Evolutionary conservation across 2,329 filamentous ascomycete genomes (phyloP).

Genomic region (Sarocladiaceae sp.): DNA sequence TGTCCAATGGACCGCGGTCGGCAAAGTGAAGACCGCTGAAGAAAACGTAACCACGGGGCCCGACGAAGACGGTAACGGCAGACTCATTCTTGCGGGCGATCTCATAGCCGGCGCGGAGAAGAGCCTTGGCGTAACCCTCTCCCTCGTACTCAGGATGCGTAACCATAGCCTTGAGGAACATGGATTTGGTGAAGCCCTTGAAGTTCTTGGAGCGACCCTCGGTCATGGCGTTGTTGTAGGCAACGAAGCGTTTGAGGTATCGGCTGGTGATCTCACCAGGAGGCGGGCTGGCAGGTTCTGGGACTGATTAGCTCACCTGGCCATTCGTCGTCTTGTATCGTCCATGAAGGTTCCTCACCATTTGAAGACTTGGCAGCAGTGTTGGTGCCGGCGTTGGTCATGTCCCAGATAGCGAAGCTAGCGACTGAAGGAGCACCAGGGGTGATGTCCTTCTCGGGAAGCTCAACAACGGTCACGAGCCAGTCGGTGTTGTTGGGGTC

Average conservation of each 20-base stretch:
- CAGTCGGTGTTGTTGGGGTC: constrained; percentile 14
- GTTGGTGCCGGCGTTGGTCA: constrained; percentile 10
- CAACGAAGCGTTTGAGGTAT: constrained; percentile 8
- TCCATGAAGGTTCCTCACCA: neutral
- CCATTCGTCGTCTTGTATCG: too few species aligned
- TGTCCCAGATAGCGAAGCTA: constrained; percentile 15
- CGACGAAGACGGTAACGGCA: constrained; percentile 13
- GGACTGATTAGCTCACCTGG: neutral
- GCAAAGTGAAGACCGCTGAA: constrained; percentile 14
- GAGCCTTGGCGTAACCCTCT: constrained; percentile 14
- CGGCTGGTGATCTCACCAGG: neutral
- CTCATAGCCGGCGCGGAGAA: constrained; percentile 12
- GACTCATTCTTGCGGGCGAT: constrained; percentile 11
- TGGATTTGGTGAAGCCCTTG: constrained; percentile 8
- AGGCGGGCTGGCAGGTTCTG: neutral
- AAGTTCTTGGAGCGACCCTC: constrained; percentile 5
- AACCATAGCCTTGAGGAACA: constrained; percentile 14
- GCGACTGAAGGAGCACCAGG: constrained; percentile 10
- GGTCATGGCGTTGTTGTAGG: constrained; percentile 7
- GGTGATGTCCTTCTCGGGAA: constrained; percentile 9
- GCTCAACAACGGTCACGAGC: constrained; percentile 14
- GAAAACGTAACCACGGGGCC: constrained; percentile 15
- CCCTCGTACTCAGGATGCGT: constrained; percentile 14
- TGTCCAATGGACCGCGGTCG: constrained; percentile 12
- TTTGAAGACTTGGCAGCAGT: neutral